A percentile compares a stretch with the other conserved stretches of the same genome.
phyloP scores from a whole-genome alignment of 352 stramenopile genomes.

The Phytophthora idaei region DNA sequence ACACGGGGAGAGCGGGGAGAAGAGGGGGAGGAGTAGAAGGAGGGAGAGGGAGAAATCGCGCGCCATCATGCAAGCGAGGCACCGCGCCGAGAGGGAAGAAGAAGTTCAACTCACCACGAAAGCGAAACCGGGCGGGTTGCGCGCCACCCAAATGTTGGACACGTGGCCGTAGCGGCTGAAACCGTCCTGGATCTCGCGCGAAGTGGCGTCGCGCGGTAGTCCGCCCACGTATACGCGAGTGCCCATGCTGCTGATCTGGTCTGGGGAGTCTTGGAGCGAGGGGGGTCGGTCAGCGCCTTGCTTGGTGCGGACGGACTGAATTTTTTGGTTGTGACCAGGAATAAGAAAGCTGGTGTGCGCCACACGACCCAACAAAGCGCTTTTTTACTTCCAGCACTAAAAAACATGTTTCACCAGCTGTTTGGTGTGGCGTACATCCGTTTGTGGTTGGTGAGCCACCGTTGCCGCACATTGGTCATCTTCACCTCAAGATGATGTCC shows the following conservation, averaged over 20 bases:
- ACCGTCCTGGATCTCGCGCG: constrained; percentile 80
- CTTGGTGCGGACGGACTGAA: constrained; percentile 24
- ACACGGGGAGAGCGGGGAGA: background rate
- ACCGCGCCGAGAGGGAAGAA: constrained; percentile 20
- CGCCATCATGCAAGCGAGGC: constrained; percentile 42
- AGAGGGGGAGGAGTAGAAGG: constrained; percentile 11
- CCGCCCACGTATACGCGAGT: constrained; percentile 86
- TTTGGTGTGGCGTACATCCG: constrained; percentile 3
- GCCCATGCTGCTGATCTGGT: constrained; percentile 56
- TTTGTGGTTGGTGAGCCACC: constrained; percentile 1
- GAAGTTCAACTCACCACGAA: constrained; percentile 85
- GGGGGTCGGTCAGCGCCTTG: constrained; percentile 20
- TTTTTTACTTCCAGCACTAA: too few relatives aligned
- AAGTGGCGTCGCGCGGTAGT: constrained; percentile 80
- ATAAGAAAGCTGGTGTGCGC: background rate
- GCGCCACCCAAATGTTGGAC: constrained; percentile 87
- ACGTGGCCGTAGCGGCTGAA: constrained; percentile 88
- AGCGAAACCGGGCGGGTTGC: constrained; percentile 87
- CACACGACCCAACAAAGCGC: background rate
- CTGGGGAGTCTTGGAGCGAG: constrained; percentile 16
- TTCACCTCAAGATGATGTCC: constrained; percentile 33
- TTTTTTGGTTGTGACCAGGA: constrained; percentile 34
- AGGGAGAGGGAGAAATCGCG: constrained; percentile 23
- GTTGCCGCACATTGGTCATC: constrained; percentile 24
- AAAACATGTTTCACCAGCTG: background rate